phyloP scores from a whole-genome alignment of 805 yeast genomes.

The Candida sakaeoensis region DNA sequence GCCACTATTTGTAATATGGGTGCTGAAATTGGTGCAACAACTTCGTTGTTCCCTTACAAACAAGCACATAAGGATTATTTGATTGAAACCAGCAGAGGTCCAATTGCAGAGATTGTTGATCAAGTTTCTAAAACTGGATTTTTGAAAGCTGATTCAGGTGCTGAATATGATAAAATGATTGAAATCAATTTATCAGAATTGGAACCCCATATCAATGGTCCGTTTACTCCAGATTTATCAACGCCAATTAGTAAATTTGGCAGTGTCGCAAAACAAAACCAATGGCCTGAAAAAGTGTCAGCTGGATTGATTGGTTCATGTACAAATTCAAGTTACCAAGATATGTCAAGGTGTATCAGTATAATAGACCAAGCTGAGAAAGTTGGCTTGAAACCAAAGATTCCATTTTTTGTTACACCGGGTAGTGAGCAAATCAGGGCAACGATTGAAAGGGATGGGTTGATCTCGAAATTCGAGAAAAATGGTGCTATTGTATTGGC shows the following conservation, averaged over 20 bases:
- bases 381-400: conserved; percentile 85
- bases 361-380: conserved; percentile 81
- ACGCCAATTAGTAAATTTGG: conserved; percentile 87
- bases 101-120: conserved; percentile 78
- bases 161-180: conserved; percentile 86
- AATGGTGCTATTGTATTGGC: conserved; percentile 92
- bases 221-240: conserved; percentile 96
- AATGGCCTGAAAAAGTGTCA: conserved; percentile 83
- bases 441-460: conserved; percentile 93
- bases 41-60: conserved; percentile 94
- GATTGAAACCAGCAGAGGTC: conserved; percentile 76
- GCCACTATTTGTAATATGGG: conserved; percentile 99
- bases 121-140: conserved; percentile 54
- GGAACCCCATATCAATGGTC: conserved; percentile 97
- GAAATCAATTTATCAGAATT: conserved; percentile 83
- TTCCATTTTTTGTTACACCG: conserved; percentile 93
- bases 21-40: conserved; percentile 99
- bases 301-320: conserved; percentile 98
- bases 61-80: conserved; percentile 75
- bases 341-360: conserved; percentile 94
- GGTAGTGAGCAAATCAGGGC: conserved; percentile 99
- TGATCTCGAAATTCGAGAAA: conserved; percentile 71
- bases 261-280: conserved; percentile 61
- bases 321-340: conserved; percentile 97
- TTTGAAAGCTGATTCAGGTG: conserved; percentile 81